A percentile compares a stretch with the other conserved stretches of the same genome.
These are phyloP conservation scores for Rhynchospora pubera DNA, from an alignment of 176 grass and related monocot species.

Conservation along the genomic window DNA sequence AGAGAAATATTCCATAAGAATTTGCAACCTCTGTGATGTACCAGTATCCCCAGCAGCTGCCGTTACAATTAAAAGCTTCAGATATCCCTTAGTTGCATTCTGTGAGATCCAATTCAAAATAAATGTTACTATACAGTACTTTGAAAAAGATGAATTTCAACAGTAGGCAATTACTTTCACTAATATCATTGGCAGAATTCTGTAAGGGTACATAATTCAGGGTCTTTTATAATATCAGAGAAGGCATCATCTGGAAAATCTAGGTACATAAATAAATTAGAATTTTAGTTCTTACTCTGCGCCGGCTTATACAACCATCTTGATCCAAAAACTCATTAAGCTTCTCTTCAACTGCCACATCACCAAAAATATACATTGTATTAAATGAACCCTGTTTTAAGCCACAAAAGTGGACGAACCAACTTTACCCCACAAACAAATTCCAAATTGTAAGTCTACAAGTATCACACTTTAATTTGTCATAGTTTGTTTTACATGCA, in stretches of 20 bases:
- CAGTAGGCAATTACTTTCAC: not conserved
- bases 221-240: not conserved
- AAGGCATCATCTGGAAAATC: not conserved
- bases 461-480: not conserved
- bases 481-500: not conserved
- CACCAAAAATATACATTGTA: not conserved
- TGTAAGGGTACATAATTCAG: not conserved
- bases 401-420: not conserved
- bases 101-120: constrained; percentile 25
- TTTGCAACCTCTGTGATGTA: constrained; percentile 61
- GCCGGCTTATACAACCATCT: constrained; percentile 72
- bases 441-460: not conserved
- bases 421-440: not conserved
- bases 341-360: constrained; percentile 64
- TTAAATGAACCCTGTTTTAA: not conserved
- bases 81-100: constrained; percentile 79
- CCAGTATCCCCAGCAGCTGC: constrained; percentile 57
- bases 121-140: constrained; percentile 5
- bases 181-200: not conserved
- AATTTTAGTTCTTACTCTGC: constrained; percentile 48
- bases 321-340: constrained; percentile 65
- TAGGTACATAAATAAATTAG: not conserved
- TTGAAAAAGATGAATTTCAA: not conserved
- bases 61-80: constrained; percentile 78
- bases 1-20: not conserved